Percentiles rank a stretch among this genome's conserved stretches.
Conservation (phyloP, 2,329 filamentous ascomycete genomes). For the Nigrospora oryzae region DNA sequence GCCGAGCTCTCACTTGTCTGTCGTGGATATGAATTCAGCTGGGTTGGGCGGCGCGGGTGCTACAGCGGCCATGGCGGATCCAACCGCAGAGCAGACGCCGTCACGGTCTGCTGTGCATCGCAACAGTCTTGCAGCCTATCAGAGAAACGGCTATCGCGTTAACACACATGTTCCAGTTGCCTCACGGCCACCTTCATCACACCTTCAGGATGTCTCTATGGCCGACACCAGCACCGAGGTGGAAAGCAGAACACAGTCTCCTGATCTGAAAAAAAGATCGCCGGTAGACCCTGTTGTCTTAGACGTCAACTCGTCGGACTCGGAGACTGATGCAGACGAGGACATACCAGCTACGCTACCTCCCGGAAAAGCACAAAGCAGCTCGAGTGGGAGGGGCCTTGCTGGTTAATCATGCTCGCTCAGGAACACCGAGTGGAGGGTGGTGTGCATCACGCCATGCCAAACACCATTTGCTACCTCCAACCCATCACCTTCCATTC, state of each 20-base stretch:
- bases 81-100: conserved; percentile 7
- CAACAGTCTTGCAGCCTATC: conserved; percentile 17
- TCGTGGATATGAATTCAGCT: conserved; percentile 15
- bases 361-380: no score
- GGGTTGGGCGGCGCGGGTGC: conserved; percentile 16
- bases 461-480: no score
- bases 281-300: no score
- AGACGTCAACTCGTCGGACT: no score
- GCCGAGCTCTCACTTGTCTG: conserved; percentile 8
- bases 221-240: neutral
- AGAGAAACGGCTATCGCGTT: conserved; percentile 20
- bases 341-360: no score
- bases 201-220: conserved; percentile 3
- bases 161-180: conserved; percentile 14
- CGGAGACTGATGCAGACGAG: no score
- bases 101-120: neutral
- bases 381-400: no score
- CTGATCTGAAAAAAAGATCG: no score
- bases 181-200: conserved; percentile 1
- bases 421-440: no score
- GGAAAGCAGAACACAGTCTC: neutral
- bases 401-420: no score
- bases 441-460: no score
- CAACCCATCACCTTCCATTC: no score
- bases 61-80: conserved; percentile 15